These are phyloP conservation scores for Russula abietina DNA, from an alignment of 768 basidiomycete genomes.

Conservation along the genomic window DNA sequence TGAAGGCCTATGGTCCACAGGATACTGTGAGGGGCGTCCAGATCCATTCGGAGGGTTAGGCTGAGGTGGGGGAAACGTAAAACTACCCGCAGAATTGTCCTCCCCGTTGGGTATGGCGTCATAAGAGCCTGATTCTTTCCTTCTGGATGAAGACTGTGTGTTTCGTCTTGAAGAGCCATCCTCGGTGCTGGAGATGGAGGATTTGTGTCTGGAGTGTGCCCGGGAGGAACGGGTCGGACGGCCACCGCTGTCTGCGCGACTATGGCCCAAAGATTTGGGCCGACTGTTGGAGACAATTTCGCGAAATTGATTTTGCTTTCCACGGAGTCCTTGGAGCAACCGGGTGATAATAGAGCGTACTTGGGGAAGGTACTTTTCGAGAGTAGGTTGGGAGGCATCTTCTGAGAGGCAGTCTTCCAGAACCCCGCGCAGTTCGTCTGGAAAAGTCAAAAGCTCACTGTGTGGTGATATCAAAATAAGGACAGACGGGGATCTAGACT, in stretches of 20 bases:
- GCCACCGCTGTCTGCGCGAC: conserved; percentile 41
- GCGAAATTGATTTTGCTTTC: conserved; percentile 85
- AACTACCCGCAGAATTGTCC: conserved; percentile 49
- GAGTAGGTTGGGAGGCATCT: conserved; percentile 77
- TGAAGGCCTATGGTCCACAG: conserved; percentile 10
- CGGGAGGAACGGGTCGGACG: conserved; percentile 48
- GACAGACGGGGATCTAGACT: neutral
- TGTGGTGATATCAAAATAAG: conserved; percentile 11
- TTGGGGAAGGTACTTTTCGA: conserved; percentile 83
- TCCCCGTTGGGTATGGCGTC: conserved; percentile 29
- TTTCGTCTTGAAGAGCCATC: conserved; percentile 28
- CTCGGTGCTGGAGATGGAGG: conserved; percentile 31
- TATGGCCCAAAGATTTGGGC: conserved; percentile 44
- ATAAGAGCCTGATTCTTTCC: conserved; percentile 26
- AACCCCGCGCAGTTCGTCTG: conserved; percentile 80
- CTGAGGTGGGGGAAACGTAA: conserved; percentile 30
- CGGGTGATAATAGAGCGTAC: conserved; percentile 91
- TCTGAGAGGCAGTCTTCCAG: conserved; percentile 90
- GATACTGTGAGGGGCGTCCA: conserved; percentile 5
- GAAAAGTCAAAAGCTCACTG: conserved; percentile 84
- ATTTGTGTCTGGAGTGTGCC: conserved; percentile 33
- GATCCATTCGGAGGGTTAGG: conserved; percentile 9
- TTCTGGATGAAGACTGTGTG: conserved; percentile 18
- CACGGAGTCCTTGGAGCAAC: conserved; percentile 87
- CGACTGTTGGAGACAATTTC: conserved; percentile 61